Base-by-base conservation (phyloP, 352 stramenopile genomes). In the Blastocystis sp. region DNA sequence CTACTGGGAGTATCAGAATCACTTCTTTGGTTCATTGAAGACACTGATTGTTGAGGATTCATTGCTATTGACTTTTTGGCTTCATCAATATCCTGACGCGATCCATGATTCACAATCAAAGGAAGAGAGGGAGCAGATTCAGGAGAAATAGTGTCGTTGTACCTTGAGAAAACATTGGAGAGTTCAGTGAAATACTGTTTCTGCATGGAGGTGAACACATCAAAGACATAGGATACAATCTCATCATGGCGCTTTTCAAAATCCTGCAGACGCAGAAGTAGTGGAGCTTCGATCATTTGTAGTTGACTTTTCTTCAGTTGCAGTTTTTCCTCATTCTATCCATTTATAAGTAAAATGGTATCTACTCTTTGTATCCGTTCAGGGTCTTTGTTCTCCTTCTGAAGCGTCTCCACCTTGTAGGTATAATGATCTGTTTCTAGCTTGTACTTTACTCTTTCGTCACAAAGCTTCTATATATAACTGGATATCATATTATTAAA, bases 81-180 rank as follows among this genome's bases (percentile, higher is more conserved):
- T 7, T 84, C 73, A 44, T 84, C 73, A 51, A 84, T 66, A 44
- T 84, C 73, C 17, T 37, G 30, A 37, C 73, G 73, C 6, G 22
- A 53, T 5, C 73, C 73, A 42, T 84, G 56, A 22, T 84, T 84
- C 73, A 84, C 11, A 84, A 84, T 84, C 51, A 84, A 24, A 27
- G 73, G 73, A 11, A 64, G 27, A 17, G 48, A 24, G 22, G 73
- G 73, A 22, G 44, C 51, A 27, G 17, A 22, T 5, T 64, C 73
- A 7, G 53, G 30, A 68, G 15, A 11, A 30, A 84, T 17, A 15
- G 11, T 15, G 24, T 62, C 27, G 2, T 22, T n/a, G 30, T 37
- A 58, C 6, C 6, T 7, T n/a, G 56, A 30, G 27, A 68, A 68
- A 17, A 30, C 33, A 17, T 22, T 24, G 22, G 73, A 64, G 7